Base-by-base conservation (phyloP, 2,329 filamentous ascomycete species). In the Cercospora sp. region DNA sequence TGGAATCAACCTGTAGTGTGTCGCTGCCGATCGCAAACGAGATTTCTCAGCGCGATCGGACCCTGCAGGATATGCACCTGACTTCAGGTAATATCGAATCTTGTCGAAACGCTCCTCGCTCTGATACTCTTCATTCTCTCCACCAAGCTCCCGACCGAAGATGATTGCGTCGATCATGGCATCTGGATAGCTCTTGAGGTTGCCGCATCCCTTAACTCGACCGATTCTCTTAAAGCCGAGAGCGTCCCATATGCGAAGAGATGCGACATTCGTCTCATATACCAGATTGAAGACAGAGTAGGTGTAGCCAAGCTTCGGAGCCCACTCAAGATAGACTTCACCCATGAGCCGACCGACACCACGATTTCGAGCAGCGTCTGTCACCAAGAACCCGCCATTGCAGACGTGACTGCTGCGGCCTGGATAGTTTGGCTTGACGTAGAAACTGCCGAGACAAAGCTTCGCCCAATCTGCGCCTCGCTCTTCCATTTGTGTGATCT, bases 81-180 rank as follows among this genome's bases (percentile, higher is more conserved):
- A 93, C 81, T 96, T 96, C 77, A 98, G 89, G 81, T 98, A 98
- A 84, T 92, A 98, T 77, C 94, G 91, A 79, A 98, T 98, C 85
- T 97, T 97, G 84, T 97, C 94, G 84, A 98, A 98, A 74, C 95
- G 92, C 83, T 97, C 94, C 84, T 97, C 94, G 80, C 91, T 94
- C 75, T 94, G 90, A 78, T 92, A 90, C 79, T 95, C 92, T 78
- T 95, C 92, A 75, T 86, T 87, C 75, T 92, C 90, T 42, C 81
- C 81, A 64, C 81, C 82, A 2, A 86, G 77, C 69, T 89, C 87
- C 26, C 87, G 82, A 5, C 93, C 93, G 80, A 83, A 85, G 67
- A 85, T 84, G 75, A 85, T 84, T 23, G 83, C 83, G 68, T 85
- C 83, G 10, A 85, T 79, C 6, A 81, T 76, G 64, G 83, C 79